phyloP scores from a whole-genome alignment of 2,329 filamentous ascomycete genomes.

The Aspergillus niger region DNA sequence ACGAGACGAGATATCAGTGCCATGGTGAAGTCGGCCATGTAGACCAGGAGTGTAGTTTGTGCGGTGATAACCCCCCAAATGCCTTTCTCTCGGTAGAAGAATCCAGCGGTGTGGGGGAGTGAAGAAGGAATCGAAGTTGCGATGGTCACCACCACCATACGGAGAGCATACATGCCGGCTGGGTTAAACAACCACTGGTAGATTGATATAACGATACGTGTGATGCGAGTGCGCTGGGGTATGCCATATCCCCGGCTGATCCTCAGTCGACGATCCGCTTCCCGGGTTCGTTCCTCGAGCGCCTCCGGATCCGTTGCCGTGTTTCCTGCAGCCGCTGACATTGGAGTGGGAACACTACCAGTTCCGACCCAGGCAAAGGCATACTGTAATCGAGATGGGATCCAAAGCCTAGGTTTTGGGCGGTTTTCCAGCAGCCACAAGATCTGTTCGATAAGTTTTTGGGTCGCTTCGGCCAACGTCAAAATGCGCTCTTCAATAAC shows the following conservation, averaged over 20 bases:
- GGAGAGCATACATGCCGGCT: constrained; percentile 50
- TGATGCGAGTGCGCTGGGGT: constrained; percentile 29
- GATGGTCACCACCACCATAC: constrained; percentile 53
- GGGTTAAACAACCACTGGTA: constrained; percentile 42
- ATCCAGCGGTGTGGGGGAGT: constrained; percentile 49
- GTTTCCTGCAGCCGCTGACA: constrained; percentile 6
- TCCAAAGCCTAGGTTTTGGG: constrained; percentile 44
- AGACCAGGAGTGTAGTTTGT: constrained; percentile 52
- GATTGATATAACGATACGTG: constrained; percentile 29
- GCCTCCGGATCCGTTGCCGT: constrained; percentile 29
- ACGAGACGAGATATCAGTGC: constrained; percentile 45
- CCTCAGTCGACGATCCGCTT: constrained; percentile 31
- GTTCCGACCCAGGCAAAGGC: constrained; percentile 44
- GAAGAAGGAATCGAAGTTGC: constrained; percentile 47
- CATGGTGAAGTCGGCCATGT: constrained; percentile 55
- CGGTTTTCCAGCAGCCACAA: constrained; percentile 40
- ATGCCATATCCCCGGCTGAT: constrained; percentile 38
- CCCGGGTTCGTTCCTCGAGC: constrained; percentile 24
- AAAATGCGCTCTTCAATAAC: constrained; percentile 50
- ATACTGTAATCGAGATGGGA: constrained; percentile 45
- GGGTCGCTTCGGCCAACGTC: constrained; percentile 9
- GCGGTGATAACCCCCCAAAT: constrained; percentile 57
- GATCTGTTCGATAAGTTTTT: constrained; percentile 40
- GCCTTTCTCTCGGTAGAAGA: constrained; percentile 56
- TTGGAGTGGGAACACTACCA: constrained; percentile 27